Evolutionary conservation across 139 green algal species (phyloP), one percentile per base, ranked within the genome.

Genomic region (Micractinium sp.): DNA sequence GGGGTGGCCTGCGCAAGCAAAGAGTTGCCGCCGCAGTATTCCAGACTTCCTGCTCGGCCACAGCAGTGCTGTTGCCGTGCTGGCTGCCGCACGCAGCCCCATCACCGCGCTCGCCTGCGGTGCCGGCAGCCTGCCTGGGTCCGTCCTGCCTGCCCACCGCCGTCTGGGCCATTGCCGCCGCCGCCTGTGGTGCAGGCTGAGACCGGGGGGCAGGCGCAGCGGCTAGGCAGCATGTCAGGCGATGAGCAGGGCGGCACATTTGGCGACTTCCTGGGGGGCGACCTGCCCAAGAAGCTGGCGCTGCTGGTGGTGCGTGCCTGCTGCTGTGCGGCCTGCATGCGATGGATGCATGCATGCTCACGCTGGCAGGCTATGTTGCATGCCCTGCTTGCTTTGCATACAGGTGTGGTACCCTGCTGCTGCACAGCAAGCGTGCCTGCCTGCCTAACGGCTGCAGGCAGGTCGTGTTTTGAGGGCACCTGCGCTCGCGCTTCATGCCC

Each of bases 271-370:
- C 38, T 96, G 0, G 86, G 89, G 60, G 93, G 95, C n/a, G 94
- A 96, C 31, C 93, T 98, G 38, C 96, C 96, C 9, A 93, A 92
- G 74, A 98, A 98, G 90, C 86, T 98, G 13, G 95, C 86, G 53
- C 87, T 95, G 13, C 85, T 98, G n/a, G 60, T 98, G 47, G 96
- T 90, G 38, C 18, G 63, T 63, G 29, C 33, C 53, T 60, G 60
- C 14, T 75, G 1, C 71, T 36, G 31, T 19, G 71, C 31, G 5
- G 20, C 71, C 71, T 38, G 29, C 31, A 15, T 38, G 47, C 16
- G 29, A n/a, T 77, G 67, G 1, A 4, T 35, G 67, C 67, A 66
- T 16, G 60, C 60, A 66, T 14, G 60, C 60, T 73, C 3, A 23
- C 63, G 47, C 47, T 56, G 47, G 47, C 47, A 56, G 5, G 47